These are phyloP conservation scores for Suhomyces kilbournensis DNA, from an alignment of 805 yeast genomes.

Conservation along the genomic window DNA sequence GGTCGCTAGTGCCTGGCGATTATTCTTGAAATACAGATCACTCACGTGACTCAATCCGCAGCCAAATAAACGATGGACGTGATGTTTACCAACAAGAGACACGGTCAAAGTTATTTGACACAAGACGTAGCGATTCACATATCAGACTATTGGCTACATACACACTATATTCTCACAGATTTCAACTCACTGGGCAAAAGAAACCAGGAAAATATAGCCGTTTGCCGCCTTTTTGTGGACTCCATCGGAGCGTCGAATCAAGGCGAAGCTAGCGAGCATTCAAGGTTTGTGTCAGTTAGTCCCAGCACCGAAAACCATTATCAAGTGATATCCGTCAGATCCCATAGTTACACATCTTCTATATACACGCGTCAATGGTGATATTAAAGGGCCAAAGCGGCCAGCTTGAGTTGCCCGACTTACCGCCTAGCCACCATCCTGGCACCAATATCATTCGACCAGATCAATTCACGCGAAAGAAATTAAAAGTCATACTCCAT, in stretches of 20 bases:
- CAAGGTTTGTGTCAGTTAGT: neutral
- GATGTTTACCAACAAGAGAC: neutral
- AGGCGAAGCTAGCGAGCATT: neutral
- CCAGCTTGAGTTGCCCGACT: conserved; percentile 23
- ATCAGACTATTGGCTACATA: neutral
- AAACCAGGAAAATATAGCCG: neutral
- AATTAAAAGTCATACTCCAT: conserved; percentile 66
- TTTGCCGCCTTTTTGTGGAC: neutral
- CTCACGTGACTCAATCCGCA: neutral
- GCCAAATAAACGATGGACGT: neutral
- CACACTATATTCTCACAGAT: neutral
- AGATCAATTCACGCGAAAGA: conserved; percentile 56
- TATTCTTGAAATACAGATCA: neutral
- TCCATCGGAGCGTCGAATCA: neutral
- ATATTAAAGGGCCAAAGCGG: conserved; percentile 9
- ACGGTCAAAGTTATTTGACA: neutral
- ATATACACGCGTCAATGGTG: conserved; percentile 9
- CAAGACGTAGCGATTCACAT: neutral
- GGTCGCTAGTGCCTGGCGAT: neutral
- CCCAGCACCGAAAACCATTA: neutral
- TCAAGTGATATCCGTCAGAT: neutral
- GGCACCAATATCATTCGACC: conserved; percentile 10
- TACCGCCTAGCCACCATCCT: conserved; percentile 14
- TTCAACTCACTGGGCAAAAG: neutral
- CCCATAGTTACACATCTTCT: neutral